Evolutionary conservation across 176 grass and related monocot genomes (phyloP).

Genomic region (Tillandsia leiboldiana): DNA sequence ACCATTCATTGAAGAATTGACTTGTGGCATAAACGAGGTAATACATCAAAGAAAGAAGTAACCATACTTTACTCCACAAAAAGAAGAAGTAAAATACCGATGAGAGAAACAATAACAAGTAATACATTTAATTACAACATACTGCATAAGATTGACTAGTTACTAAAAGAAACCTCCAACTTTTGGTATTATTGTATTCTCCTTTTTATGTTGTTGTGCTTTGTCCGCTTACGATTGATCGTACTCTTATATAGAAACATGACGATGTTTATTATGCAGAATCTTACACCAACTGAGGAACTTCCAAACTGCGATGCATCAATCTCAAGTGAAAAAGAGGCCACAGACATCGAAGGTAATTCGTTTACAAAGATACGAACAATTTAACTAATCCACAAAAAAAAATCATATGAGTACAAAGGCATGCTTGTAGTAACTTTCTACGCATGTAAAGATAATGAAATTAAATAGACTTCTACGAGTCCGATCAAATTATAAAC

Average conservation of each 20-base stretch:
- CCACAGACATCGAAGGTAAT: not conserved
- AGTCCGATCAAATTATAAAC: not conserved
- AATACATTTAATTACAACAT: no score
- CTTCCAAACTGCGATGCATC: not conserved
- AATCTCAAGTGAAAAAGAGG: not conserved
- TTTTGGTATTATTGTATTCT: not conserved
- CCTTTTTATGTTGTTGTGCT: not conserved
- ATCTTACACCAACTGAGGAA: not conserved
- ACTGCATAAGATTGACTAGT: not conserved
- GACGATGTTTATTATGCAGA: not conserved
- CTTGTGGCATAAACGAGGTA: not conserved
- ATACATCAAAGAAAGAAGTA: not conserved
- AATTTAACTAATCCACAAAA: not conserved
- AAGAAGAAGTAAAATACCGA: no score
- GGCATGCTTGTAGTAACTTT: no score
- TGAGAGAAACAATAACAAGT: no score
- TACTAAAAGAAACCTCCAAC: not conserved
- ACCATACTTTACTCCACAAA: no score
- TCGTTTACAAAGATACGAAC: not conserved
- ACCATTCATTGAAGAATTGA: conserved; percentile 7
- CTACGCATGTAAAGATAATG: no score
- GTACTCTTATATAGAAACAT: not conserved
- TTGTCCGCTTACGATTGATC: not conserved
- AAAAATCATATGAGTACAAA: no score
- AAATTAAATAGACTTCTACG: no score